Conservation (phyloP, 345 rosid species). For the Conringia planisiliqua region DNA sequence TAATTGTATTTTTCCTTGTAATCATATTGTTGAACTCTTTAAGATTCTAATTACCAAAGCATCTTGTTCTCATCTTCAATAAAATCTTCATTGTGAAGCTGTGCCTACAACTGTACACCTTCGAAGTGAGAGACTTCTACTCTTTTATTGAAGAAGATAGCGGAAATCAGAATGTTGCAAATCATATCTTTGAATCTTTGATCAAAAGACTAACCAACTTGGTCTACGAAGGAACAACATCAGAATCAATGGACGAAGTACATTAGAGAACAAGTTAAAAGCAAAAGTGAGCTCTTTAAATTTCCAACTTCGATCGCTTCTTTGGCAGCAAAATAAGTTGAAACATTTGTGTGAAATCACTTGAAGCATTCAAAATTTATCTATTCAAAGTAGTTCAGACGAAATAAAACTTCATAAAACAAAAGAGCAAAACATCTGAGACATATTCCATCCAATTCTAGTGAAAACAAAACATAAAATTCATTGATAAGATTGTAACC, state of each 20-base stretch:
- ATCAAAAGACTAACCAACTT: neutral
- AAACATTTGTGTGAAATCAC: too few relatives aligned
- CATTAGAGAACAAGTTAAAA: neutral
- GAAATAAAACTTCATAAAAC: constrained; percentile 11
- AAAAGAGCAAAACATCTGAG: constrained; percentile 22
- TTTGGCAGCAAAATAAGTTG: too few relatives aligned
- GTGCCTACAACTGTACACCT: too few relatives aligned
- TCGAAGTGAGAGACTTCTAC: too few relatives aligned
- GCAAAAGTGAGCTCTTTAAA: neutral
- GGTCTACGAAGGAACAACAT: neutral
- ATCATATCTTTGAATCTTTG: neutral
- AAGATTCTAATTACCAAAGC: neutral
- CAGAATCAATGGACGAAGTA: neutral
- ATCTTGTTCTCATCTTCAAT: neutral
- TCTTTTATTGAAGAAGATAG: too few relatives aligned
- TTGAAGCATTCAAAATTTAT: constrained; percentile 17
- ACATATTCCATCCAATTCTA: constrained; percentile 20
- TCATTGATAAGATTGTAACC: constrained; percentile 7
- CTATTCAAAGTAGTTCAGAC: constrained; percentile 21
- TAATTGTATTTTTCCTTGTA: neutral
- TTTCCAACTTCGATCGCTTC: neutral
- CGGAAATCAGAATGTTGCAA: neutral
- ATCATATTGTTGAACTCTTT: neutral
- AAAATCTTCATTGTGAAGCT: too few relatives aligned
- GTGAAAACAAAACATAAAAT: constrained; percentile 6